Base-by-base conservation (phyloP, 2,329 filamentous ascomycete genomes). In the Chaetomium strumarium region DNA sequence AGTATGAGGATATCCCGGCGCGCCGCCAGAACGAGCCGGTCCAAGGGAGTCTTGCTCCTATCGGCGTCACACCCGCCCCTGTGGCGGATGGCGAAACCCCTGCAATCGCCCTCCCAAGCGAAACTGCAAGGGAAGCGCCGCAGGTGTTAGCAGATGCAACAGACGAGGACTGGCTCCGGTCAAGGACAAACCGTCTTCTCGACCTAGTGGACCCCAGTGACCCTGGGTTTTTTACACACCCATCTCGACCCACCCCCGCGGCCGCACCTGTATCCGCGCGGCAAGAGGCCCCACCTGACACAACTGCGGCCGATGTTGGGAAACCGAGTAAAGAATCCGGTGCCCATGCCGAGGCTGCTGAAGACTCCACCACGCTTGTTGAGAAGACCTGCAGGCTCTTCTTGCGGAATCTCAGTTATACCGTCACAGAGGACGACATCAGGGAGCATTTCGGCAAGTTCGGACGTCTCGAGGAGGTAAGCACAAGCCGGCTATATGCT, bases 81-180 rank as follows among this genome's bases (percentile, higher is more conserved):
- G 33, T 45, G 11, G 44, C 46, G 13, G 44, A 52, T 43, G 52
- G 41, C 24, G 43, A 52, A 17, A 33, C 31, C 14, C 43, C 56
- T 42, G 38, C 57, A 46, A 39, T 55, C 38, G 34, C 52, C 30
- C 19, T 59, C 40, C 13, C 36, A 53, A 55, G 59, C 42, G 40
- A 57, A 49, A 34, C 55, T 46, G 46, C 51, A 41, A 33, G 46
- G 49, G 48, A 47, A 42, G 54, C 46, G 19, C 51, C 49, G 17
- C 52, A 53, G 29, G 57, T 58, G 17, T 20, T 53, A 17, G 49
- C 43, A 45, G 72, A 74, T 46, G 75, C 84, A 3, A 85, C 86
- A 19, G 90, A 96, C 70, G 83, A 85, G 55, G 91, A 97, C 69
- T 99, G 93, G 93, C 76, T 96, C 61, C 84, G 92, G 53, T 92